These are phyloP conservation scores for Tetragonia tetragonoides DNA, from an alignment of 148 eudicot genomes.

Conservation along the genomic window DNA sequence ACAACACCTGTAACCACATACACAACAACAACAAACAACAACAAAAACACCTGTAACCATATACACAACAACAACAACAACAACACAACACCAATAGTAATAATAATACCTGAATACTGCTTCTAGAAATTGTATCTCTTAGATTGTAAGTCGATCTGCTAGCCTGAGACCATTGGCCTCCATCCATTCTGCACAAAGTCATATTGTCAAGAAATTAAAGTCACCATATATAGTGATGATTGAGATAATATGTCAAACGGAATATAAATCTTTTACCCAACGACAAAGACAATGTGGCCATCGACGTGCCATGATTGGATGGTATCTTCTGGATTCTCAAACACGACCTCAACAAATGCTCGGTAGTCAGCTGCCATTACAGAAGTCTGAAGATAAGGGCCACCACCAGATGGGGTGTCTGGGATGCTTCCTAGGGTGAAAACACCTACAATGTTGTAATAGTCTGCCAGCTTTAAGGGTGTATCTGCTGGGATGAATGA, in stretches of 20 bases:
- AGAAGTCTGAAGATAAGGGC: constrained; percentile 47
- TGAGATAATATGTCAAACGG: neutral
- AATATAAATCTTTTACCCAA: constrained; percentile 31
- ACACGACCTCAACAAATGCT: constrained; percentile 48
- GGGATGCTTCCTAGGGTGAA: constrained; percentile 55
- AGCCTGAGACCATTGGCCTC: constrained; percentile 57
- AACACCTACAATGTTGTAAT: constrained; percentile 51
- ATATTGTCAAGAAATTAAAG: neutral
- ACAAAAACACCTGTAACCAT: too few species aligned
- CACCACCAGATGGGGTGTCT: constrained; percentile 45
- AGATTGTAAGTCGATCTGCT: constrained; percentile 53
- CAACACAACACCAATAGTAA: too few species aligned
- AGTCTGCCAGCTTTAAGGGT: constrained; percentile 56
- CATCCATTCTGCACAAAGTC: constrained; percentile 46
- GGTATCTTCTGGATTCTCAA: constrained; percentile 47
- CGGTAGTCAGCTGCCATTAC: constrained; percentile 61
- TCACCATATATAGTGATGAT: neutral
- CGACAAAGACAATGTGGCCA: constrained; percentile 53
- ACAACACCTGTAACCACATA: too few species aligned
- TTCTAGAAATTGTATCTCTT: constrained; percentile 52
- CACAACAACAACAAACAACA: too few species aligned
- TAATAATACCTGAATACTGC: constrained; percentile 49
- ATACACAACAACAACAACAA: too few species aligned
- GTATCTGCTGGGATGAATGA: constrained; percentile 55
- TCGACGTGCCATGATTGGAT: constrained; percentile 59